Evolutionary conservation across 768 basidiomycete genomes (phyloP).

Genomic region (Holtermannia corniformis): DNA sequence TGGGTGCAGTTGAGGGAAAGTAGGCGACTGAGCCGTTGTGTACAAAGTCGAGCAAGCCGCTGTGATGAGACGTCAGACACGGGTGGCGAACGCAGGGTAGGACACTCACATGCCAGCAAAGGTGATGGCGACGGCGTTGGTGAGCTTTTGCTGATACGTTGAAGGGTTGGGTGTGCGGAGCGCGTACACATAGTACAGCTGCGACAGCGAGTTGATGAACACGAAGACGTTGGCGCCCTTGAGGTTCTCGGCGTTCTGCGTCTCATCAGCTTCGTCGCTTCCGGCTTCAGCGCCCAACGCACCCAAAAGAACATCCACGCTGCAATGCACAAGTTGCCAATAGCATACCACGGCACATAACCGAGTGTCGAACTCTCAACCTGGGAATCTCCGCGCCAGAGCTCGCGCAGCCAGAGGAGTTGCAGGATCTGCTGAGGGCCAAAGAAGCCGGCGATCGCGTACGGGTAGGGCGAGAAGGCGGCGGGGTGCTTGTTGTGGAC

Average conservation of each 20-base stretch:
- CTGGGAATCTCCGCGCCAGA: constrained; percentile 21
- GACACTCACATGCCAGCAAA: constrained; percentile 35
- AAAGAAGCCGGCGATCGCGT: constrained; percentile 36
- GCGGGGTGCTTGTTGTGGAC: constrained; percentile 32
- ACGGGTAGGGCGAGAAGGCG: constrained; percentile 33
- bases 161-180: constrained; percentile 17
- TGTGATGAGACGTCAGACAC: neutral
- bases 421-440: constrained; percentile 36
- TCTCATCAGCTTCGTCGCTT: too few species aligned
- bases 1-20: constrained; percentile 27
- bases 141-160: constrained; percentile 30
- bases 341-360: constrained; percentile 30
- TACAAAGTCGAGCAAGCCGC: constrained; percentile 29
- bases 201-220: constrained; percentile 33
- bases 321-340: constrained; percentile 31
- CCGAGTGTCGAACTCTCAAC: constrained; percentile 18
- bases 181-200: constrained; percentile 31
- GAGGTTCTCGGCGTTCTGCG: constrained; percentile 29
- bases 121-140: constrained; percentile 31
- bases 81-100: neutral
- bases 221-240: constrained; percentile 32
- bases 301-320: constrained; percentile 39
- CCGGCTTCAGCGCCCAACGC: constrained; percentile 3
- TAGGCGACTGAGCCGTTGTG: constrained; percentile 34
- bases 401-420: constrained; percentile 31